phyloP scores from a whole-genome alignment of 2,329 filamentous ascomycete genomes.

The Didymella keratinophila region DNA sequence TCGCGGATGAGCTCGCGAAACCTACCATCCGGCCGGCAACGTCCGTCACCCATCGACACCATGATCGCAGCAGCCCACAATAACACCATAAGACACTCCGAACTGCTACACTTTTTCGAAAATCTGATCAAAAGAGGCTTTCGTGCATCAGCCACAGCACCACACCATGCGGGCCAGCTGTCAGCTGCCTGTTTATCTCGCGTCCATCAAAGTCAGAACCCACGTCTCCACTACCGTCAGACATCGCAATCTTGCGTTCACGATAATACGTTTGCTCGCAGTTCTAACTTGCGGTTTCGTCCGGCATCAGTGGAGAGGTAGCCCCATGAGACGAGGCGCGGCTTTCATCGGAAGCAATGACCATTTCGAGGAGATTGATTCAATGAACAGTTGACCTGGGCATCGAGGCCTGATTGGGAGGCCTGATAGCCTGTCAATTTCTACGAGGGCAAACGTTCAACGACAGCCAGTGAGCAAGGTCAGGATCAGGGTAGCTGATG shows the following conservation, averaged over 20 bases:
- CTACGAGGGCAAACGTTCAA: slow-evolving; percentile 5
- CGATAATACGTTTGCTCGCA: not conserved
- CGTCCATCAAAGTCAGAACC: not conserved
- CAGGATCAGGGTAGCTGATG: slow-evolving; percentile 17
- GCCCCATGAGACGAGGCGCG: slow-evolving; percentile 6
- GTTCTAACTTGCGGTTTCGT: not conserved
- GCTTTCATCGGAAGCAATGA: slow-evolving; percentile 1
- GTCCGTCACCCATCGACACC: slow-evolving; percentile 7
- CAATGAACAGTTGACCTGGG: slow-evolving; percentile 16
- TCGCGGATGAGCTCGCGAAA: slow-evolving; percentile 18
- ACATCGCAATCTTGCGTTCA: not conserved
- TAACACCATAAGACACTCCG: slow-evolving; percentile 7
- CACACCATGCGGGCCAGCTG: not conserved
- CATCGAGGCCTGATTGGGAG: slow-evolving; percentile 14
- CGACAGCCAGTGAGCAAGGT: slow-evolving; percentile 6
- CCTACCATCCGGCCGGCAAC: slow-evolving; percentile 23
- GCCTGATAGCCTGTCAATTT: slow-evolving; percentile 9
- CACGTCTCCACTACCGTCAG: not conserved
- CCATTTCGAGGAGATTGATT: slow-evolving; percentile 12
- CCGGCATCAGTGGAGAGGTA: not conserved
- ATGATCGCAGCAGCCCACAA: slow-evolving; percentile 14
- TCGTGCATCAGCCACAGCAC: not conserved
- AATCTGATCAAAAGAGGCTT: not conserved
- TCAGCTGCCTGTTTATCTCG: not conserved
- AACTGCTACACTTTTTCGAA: not conserved